Evolutionary conservation across 148 eudicot genomes (phyloP).

Genomic region (Camellia japonica): DNA sequence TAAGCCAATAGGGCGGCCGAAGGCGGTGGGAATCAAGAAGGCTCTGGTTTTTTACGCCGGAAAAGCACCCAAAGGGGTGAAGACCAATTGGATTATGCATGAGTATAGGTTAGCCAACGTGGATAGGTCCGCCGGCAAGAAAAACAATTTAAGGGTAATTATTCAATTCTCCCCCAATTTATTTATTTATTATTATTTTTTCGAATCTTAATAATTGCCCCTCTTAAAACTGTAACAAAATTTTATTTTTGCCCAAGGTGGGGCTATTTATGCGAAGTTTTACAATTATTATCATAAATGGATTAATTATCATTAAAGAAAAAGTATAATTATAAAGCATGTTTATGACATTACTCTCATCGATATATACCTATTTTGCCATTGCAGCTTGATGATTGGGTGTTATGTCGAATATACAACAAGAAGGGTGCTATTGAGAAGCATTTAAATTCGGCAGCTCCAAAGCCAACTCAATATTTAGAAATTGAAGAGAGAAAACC

Average conservation of each 20-base stretch:
- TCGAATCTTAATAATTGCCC: too few relatives aligned
- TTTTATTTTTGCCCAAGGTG: too few relatives aligned
- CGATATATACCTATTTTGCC: not conserved
- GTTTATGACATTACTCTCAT: not conserved
- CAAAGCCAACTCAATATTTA: not conserved
- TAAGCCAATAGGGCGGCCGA: slow-evolving; percentile 60
- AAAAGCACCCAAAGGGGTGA: slow-evolving; percentile 55
- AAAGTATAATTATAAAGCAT: too few relatives aligned
- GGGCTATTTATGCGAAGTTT: too few relatives aligned
- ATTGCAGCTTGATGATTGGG: slow-evolving; percentile 76
- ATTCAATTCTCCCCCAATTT: not conserved
- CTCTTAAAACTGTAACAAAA: too few relatives aligned
- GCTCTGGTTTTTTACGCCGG: slow-evolving; percentile 71
- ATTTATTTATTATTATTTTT: too few relatives aligned
- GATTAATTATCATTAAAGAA: too few relatives aligned
- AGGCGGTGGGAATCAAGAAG: slow-evolving; percentile 57
- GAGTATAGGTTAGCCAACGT: slow-evolving; percentile 70
- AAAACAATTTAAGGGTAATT: slow-evolving; percentile 46
- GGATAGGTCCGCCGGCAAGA: slow-evolving; percentile 52
- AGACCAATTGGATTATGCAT: slow-evolving; percentile 78
- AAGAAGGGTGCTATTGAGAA: slow-evolving; percentile 66
- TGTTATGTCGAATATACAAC: slow-evolving; percentile 77
- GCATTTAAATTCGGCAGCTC: slow-evolving; percentile 11
- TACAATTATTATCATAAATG: too few relatives aligned
- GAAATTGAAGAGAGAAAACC: slow-evolving; percentile 54